These are phyloP conservation scores for Eimeria tenella DNA, from an alignment of 169 alveolate genomes.

Conservation along the genomic window DNA sequence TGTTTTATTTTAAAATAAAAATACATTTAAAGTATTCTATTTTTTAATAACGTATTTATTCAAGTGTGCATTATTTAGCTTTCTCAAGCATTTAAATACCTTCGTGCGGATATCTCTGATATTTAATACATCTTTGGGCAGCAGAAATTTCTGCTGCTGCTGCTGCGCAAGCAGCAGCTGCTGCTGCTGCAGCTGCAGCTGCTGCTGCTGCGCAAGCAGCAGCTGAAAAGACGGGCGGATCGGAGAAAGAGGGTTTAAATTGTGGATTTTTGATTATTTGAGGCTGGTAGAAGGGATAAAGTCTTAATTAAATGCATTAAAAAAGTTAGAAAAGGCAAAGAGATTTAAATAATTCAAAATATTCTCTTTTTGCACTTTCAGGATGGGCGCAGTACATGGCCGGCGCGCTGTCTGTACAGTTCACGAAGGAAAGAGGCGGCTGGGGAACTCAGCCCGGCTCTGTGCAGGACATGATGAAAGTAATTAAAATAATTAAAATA, in stretches of 20 bases:
- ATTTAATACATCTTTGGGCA: not conserved
- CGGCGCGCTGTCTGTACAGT: not conserved
- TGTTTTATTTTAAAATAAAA: not conserved
- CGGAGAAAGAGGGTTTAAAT: no score
- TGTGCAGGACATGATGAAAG: slow-evolving; percentile 82
- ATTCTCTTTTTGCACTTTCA: not conserved
- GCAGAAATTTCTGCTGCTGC: no score
- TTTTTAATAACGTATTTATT: not conserved
- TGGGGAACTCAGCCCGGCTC: slow-evolving; percentile 86
- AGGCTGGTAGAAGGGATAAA: no score
- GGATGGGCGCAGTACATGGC: slow-evolving; percentile 45
- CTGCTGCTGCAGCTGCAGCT: no score
- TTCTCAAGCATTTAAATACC: not conserved
- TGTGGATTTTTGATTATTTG: no score
- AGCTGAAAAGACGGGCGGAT: no score
- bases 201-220: no score
- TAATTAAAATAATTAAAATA: not conserved
- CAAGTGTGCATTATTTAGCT: not conserved
- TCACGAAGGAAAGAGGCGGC: slow-evolving; percentile 84
- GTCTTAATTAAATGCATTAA: no score
- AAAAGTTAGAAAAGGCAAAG: no score
- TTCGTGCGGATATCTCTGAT: no score
- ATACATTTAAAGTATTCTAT: not conserved
- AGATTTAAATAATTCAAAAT: no score
- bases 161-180: no score